Evolutionary conservation across 139 green algal genomes (phyloP), one percentile per base, ranked within the genome.

Genomic region (Trebouxia sp.): DNA sequence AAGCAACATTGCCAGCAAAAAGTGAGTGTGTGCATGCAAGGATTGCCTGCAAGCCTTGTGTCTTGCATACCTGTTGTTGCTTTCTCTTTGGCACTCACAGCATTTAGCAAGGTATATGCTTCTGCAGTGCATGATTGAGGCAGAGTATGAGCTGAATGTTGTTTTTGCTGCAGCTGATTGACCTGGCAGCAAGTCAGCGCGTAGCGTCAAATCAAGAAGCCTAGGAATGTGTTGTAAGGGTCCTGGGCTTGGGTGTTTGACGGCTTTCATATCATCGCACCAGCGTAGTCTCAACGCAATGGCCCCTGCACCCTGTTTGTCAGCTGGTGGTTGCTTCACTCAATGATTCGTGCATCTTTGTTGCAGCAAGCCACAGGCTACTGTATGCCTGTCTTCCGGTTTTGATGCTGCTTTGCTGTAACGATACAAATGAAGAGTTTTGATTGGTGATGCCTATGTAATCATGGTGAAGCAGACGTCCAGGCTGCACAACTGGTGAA

Each of bases 1-100:
- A 22, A 85, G 85, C 75, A 95, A 95, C 88, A 96, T 96, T 84
- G 85, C 91, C 42, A 90, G 80, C 85, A 80, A 80, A 62, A 48
- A 32, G 55, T 85, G 32, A 75, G 65, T 7, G 17, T n/a, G n/a
- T n/a, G n/a, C n/a, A n/a, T n/a, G n/a, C n/a, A n/a, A n/a, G n/a
- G n/a, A n/a, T n/a, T n/a, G n/a, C n/a, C n/a, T n/a, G n/a, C n/a
- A n/a, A n/a, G n/a, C n/a, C n/a, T n/a, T n/a, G 6, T 30, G 56
- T 17, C 4, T 28, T 43, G 39, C 0, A 32, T 62, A 22, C 8
- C 51, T 35, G 8, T 65, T 22, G 28, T 35, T 65, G 22, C 53
- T 35, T n/a, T n/a, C n/a, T n/a, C n/a, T n/a, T n/a, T 65, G 51
- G 10, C 8, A 22, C 17, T 62, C 5, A 62, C 7, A 35, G 55